Evolutionary conservation across 352 stramenopile genomes (phyloP).

Genomic region (Thraustochytrium sp.): DNA sequence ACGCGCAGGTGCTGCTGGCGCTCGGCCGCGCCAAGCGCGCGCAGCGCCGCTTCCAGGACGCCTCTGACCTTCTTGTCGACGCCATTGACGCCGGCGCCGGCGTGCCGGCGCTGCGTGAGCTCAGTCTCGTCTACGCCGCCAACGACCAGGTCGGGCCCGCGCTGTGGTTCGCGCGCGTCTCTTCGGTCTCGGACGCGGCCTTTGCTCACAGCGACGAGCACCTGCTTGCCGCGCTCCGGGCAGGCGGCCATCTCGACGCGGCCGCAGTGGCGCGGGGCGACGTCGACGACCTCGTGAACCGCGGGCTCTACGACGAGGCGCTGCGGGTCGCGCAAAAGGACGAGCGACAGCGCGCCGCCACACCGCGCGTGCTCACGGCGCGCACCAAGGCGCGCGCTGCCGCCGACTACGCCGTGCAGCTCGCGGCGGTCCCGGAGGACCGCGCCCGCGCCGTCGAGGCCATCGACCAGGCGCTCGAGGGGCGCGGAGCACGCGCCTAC

Average conservation of each 20-base stretch:
- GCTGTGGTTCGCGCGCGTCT: not conserved
- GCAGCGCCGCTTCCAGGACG: not conserved
- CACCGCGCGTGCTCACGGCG: not conserved
- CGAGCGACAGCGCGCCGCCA: not conserved
- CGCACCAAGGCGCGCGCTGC: not conserved
- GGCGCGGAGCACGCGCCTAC: not conserved
- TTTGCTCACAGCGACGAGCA: not conserved
- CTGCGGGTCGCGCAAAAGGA: not conserved
- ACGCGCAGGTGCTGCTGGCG: not conserved
- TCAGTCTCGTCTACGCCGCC: not conserved
- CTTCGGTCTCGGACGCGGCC: not conserved
- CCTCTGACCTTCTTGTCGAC: slow-evolving; percentile 19
- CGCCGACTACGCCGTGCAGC: not conserved
- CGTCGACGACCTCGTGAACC: not conserved
- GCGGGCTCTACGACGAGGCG: not conserved
- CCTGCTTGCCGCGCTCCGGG: not conserved
- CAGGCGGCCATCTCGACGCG: not conserved
- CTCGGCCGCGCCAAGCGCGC: not conserved
- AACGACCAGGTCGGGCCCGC: not conserved
- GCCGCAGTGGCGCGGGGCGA: not conserved
- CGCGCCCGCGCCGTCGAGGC: not conserved
- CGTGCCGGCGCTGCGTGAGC: not conserved
- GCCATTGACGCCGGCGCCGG: slow-evolving; percentile 1
- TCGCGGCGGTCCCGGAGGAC: not conserved
- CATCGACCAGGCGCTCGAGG: not conserved